Conservation (phyloP, 106 monocot species). For the Dactylorhiza incarnata region DNA sequence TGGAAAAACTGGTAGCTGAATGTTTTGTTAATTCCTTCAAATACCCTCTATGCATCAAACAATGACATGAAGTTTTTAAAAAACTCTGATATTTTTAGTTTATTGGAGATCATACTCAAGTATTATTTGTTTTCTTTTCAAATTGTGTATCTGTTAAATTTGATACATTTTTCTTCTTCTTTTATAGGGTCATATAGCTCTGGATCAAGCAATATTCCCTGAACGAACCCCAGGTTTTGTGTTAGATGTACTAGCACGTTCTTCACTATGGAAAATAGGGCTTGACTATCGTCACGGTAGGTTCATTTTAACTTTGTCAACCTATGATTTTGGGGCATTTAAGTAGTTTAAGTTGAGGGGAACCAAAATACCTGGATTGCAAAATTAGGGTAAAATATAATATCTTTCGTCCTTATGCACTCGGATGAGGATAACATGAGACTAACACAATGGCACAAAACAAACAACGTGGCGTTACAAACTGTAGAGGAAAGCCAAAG, state of each 20-base stretch:
- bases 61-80: too few relatives aligned
- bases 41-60: neutral
- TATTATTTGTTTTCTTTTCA: neutral
- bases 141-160: neutral
- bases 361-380: too few relatives aligned
- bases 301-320: neutral
- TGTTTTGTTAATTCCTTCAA: neutral
- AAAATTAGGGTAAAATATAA: too few relatives aligned
- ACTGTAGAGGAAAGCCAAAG: too few relatives aligned
- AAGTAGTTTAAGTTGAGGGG: too few relatives aligned
- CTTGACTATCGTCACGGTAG: slow-evolving; percentile 96
- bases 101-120: neutral
- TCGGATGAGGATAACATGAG: too few relatives aligned
- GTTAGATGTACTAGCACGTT: slow-evolving; percentile 81
- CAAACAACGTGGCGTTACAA: too few relatives aligned
- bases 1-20: neutral
- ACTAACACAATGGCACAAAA: too few relatives aligned
- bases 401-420: too few relatives aligned
- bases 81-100: neutral
- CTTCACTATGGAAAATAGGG: slow-evolving; percentile 90
- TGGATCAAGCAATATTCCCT: slow-evolving; percentile 92
- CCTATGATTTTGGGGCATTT: slow-evolving; percentile 1
- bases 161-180: neutral
- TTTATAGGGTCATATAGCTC: slow-evolving; percentile 85
- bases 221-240: slow-evolving; percentile 95